These are phyloP conservation scores for Vaccinium myrtillus DNA, from an alignment of 148 eudicot species.

Conservation along the genomic window DNA sequence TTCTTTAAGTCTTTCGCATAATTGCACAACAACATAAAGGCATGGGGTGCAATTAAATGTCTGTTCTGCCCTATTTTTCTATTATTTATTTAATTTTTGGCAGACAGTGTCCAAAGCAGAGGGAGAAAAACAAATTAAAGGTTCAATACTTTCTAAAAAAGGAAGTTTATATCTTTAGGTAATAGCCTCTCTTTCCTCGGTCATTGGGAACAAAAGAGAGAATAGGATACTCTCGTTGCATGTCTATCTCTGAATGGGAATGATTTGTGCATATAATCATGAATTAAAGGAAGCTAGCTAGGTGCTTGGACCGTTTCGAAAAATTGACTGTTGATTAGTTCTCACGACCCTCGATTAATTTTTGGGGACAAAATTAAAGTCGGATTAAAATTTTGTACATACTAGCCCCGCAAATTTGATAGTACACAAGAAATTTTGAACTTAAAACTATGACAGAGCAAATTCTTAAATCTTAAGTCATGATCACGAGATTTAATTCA, in stretches of 20 bases:
- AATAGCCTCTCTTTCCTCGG: constrained; percentile 19
- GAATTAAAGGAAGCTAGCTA: background rate
- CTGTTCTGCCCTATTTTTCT: too few species aligned
- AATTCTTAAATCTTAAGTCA: background rate
- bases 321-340: background rate
- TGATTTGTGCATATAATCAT: background rate
- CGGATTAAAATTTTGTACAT: background rate
- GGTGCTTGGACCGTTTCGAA: background rate
- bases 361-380: too few species aligned
- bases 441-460: background rate
- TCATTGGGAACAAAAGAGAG: constrained; percentile 12
- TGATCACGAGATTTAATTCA: background rate
- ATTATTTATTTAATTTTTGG: background rate
- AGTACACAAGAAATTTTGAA: background rate
- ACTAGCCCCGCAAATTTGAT: background rate
- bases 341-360: background rate
- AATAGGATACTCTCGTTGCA: background rate
- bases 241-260: background rate
- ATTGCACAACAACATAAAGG: background rate
- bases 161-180: background rate
- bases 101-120: background rate
- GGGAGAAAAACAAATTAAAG: constrained; percentile 1
- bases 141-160: background rate
- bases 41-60: too few species aligned
- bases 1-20: background rate